Evolutionary conservation across 805 yeast species (phyloP).

Genomic region (Candida ipomoeae): DNA sequence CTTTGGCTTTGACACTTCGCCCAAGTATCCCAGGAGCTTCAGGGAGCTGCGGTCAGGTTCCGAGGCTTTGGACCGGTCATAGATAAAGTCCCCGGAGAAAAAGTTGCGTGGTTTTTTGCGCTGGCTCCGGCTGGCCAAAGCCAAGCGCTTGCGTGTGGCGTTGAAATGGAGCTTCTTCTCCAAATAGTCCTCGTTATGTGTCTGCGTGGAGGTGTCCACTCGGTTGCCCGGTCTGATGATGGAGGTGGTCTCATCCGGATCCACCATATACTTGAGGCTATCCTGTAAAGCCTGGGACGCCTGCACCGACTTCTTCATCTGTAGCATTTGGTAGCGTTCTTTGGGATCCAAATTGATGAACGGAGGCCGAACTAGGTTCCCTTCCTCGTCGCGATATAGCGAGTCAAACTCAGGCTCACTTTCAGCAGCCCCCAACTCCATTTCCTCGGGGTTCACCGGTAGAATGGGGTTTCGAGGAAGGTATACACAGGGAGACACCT

Average conservation of each 20-base stretch:
- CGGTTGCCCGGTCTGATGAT: constrained; percentile 17
- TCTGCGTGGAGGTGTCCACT: constrained; percentile 42
- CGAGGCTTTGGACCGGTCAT: constrained; percentile 24
- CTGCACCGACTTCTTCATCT: constrained; percentile 36
- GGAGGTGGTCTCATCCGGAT: constrained; percentile 37
- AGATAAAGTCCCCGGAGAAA: constrained; percentile 35
- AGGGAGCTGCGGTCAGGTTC: constrained; percentile 8
- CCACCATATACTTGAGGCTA: constrained; percentile 35
- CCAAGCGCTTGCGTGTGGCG: constrained; percentile 16
- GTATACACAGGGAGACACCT: constrained; percentile 16
- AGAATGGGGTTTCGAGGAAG: constrained; percentile 14
- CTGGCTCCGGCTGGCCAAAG: constrained; percentile 8
- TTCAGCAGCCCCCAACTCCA: constrained; percentile 5
- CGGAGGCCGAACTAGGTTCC: constrained; percentile 40
- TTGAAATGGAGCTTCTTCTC: constrained; percentile 26
- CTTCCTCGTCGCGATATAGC: constrained; percentile 32
- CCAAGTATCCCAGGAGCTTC: constrained; percentile 32
- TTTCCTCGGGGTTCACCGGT: constrained; percentile 13
- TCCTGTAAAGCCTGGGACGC: constrained; percentile 31
- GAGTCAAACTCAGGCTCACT: constrained; percentile 32
- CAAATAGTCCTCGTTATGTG: constrained; percentile 30
- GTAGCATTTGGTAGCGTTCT: constrained; percentile 40
- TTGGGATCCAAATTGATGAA: constrained; percentile 42
- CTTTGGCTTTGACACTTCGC: constrained; percentile 29
- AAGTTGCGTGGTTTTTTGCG: constrained; percentile 21